A percentile compares a stretch with the other conserved stretches of the same genome.
phyloP scores from a whole-genome alignment of 345 rosid genomes.

The Gossypium bickii region DNA sequence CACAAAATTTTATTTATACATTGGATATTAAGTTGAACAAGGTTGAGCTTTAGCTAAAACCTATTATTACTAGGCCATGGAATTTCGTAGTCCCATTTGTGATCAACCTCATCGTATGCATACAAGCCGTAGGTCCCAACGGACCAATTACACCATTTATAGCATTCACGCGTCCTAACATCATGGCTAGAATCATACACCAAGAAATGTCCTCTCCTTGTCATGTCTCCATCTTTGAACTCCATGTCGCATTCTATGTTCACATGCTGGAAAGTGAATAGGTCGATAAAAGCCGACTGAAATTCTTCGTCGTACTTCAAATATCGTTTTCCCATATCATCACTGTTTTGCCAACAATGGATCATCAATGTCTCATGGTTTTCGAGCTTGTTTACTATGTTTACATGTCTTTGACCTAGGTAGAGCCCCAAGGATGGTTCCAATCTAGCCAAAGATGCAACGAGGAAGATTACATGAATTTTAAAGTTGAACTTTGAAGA shows the following conservation, averaged over 20 bases:
- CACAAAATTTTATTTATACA: no score
- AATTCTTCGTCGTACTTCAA: background rate
- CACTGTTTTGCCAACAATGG: background rate
- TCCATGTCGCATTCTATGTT: conserved; percentile 6
- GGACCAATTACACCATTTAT: conserved; percentile 12
- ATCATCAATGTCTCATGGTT: background rate
- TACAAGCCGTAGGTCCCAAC: conserved; percentile 8
- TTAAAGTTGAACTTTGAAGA: background rate
- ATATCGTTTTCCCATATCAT: background rate
- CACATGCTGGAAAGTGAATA: background rate
- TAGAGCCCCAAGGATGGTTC: conserved; percentile 3
- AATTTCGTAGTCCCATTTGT: conserved; percentile 6
- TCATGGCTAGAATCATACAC: background rate
- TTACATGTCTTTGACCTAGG: conserved; percentile 6
- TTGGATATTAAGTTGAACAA: background rate
- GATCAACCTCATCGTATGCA: conserved; percentile 6
- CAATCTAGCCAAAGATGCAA: background rate
- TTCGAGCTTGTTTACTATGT: conserved; percentile 7
- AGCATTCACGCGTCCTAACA: conserved; percentile 6
- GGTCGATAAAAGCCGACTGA: background rate
- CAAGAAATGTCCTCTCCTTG: background rate
- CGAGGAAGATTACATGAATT: background rate
- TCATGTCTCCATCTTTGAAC: background rate
- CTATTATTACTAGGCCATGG: background rate
- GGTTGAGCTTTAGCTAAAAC: background rate